Evolutionary conservation across 495 filamentous ascomycete species (phyloP), one percentile per base, ranked within the genome.

Genomic region (Penicillium argentinense): DNA sequence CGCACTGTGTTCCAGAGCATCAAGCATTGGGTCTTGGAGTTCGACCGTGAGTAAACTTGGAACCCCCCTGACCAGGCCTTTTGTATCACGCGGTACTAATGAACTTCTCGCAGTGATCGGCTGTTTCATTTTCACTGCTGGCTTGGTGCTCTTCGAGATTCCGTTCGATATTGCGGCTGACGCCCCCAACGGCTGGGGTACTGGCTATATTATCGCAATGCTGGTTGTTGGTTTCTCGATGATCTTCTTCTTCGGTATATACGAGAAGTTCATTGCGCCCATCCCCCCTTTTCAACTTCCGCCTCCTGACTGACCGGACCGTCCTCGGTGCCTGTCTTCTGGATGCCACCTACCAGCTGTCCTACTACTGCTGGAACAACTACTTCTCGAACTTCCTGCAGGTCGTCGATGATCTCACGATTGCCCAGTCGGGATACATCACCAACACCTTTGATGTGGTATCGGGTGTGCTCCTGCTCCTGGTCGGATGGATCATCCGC

Each of bases 381-480:
- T 82, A 75, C 57, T 83, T 84, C 68, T 64, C 58, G 33, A 85
- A 79, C 21, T 86, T 79, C 64, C 69, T 88, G 3, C 82, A 85
- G 64, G 85, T 85, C 11, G 86, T 89, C 39, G 72, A 80, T 53
- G 65, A 64, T 6, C 66, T 85, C 3, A 69, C 46, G 45, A 51
- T 86, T 45, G 65, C 67, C 8, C 28, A 84, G 13, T 67, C 83
- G 1, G 74, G 73, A 9, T 78, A 76, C 36, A 68, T 81, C 49
- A 66, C 56, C 1, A 74, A 80, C 39, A 63, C 65, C 45, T 75
- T 69, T 63, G 71, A 60, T 56, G 57, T 80, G 23, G 73, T 68
- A 37, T 70, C 74, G 17, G 72, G 72, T 49, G 45, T 73, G 4
- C 49, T 56, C 3, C 29, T 56, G 2, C 53, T 83, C 39, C 28